These are phyloP conservation scores for Xerophyta viscosa DNA, from an alignment of 106 monocot species.

Conservation along the genomic window DNA sequence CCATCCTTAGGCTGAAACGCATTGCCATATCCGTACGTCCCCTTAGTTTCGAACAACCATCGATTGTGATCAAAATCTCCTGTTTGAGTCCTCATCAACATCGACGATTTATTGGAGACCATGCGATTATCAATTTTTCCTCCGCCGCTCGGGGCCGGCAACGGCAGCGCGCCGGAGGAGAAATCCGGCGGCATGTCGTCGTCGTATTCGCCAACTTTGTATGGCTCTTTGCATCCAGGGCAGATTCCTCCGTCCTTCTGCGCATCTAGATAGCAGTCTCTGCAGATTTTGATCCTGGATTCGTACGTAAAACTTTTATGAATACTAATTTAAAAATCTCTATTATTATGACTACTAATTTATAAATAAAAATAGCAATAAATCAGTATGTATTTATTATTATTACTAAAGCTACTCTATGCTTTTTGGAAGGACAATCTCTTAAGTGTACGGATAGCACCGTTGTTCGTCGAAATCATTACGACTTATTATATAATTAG, in stretches of 20 bases:
- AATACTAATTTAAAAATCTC: too few relatives aligned
- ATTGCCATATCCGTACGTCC: conserved; percentile 69
- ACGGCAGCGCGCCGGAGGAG: conserved; percentile 20
- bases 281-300: conserved; percentile 54
- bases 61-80: conserved; percentile 79
- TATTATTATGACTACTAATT: too few relatives aligned
- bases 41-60: conserved; percentile 73
- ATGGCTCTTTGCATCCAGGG: conserved; percentile 56
- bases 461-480: too few relatives aligned
- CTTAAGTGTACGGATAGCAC: too few relatives aligned
- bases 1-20: conserved; percentile 53
- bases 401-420: too few relatives aligned
- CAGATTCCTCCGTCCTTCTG: conserved; percentile 35
- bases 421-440: too few relatives aligned
- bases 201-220: conserved; percentile 37
- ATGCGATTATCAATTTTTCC: conserved; percentile 25
- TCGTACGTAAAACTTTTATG: too few relatives aligned
- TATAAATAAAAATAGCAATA: too few relatives aligned
- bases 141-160: conserved; percentile 14
- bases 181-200: conserved; percentile 11
- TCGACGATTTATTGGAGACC: conserved; percentile 50
- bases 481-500: too few relatives aligned
- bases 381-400: too few relatives aligned
- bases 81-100: conserved; percentile 58
- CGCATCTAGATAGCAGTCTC: conserved; percentile 44